Evolutionary conservation across 768 basidiomycete species (phyloP).

Genomic region (Nidularia sp.): DNA sequence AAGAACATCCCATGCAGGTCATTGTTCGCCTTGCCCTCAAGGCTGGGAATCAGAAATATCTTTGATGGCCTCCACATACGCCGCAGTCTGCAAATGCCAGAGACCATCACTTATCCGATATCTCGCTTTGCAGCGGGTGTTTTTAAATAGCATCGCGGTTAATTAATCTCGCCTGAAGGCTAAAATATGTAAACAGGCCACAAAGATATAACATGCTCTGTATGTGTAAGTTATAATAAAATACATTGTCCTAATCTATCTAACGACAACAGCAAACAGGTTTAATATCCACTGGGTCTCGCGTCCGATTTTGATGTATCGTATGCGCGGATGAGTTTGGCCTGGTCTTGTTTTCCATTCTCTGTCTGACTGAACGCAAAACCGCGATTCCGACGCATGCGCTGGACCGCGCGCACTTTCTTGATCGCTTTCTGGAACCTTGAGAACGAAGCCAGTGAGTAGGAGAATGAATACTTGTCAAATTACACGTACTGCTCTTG

Average conservation of each 20-base stretch:
- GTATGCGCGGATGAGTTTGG: constrained; percentile 79
- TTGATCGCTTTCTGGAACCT: constrained; percentile 99
- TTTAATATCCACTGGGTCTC: constrained; percentile 73
- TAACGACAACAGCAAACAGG: constrained; percentile 3
- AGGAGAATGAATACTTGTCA: background rate
- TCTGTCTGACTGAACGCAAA: constrained; percentile 99
- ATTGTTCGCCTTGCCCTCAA: too few relatives aligned
- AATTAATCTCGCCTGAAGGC: too few relatives aligned
- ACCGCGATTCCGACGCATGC: constrained; percentile 93
- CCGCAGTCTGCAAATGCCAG: too few relatives aligned
- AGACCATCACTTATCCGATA: too few relatives aligned
- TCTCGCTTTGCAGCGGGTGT: too few relatives aligned
- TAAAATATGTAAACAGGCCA: background rate
- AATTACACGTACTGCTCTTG: constrained; percentile 81
- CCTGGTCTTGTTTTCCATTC: constrained; percentile 84
- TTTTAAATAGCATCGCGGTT: too few relatives aligned
- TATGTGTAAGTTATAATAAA: constrained; percentile 21
- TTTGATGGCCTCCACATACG: too few relatives aligned
- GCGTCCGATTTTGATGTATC: constrained; percentile 76
- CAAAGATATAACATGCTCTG: constrained; percentile 15
- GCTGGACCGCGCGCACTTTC: constrained; percentile 97
- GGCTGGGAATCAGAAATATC: too few relatives aligned
- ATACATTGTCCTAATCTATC: constrained; percentile 29
- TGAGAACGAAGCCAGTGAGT: constrained; percentile 6
- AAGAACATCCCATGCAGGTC: too few relatives aligned